Percentiles rank a stretch among this genome's conserved stretches.
Evolutionary conservation across 2,329 filamentous ascomycete species (phyloP).

Genomic region (Colletotrichum higginsianum): DNA sequence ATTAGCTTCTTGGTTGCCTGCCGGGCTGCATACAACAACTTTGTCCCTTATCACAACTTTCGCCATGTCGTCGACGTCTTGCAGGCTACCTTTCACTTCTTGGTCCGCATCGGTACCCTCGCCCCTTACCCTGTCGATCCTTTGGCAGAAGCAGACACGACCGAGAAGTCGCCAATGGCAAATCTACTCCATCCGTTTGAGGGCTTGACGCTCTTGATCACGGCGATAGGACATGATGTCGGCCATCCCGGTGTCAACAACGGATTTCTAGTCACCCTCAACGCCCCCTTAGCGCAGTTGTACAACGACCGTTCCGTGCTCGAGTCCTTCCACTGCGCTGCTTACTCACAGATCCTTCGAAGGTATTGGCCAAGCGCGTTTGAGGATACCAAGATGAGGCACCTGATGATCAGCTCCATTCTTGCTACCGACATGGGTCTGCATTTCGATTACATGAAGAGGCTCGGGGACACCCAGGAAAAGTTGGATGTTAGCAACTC

Average conservation of each 20-base stretch:
- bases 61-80: slow-evolving; percentile 96
- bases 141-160: slow-evolving; percentile 45
- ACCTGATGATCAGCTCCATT: slow-evolving; percentile 97
- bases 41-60: slow-evolving; percentile 98
- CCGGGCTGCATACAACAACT: slow-evolving; percentile 94
- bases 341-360: slow-evolving; percentile 94
- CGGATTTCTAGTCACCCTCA: slow-evolving; percentile 91
- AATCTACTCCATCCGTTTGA: slow-evolving; percentile 87
- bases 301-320: slow-evolving; percentile 98
- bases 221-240: slow-evolving; percentile 98
- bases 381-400: slow-evolving; percentile 83
- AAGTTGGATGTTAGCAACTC: slow-evolving; percentile 78
- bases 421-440: slow-evolving; percentile 97
- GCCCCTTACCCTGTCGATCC: slow-evolving; percentile 71
- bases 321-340: slow-evolving; percentile 97
- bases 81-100: slow-evolving; percentile 92
- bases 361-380: slow-evolving; percentile 92
- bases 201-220: slow-evolving; percentile 88
- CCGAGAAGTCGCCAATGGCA: slow-evolving; percentile 76
- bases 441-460: slow-evolving; percentile 97
- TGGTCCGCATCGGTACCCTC: slow-evolving; percentile 83
- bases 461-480: slow-evolving; percentile 84
- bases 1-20: slow-evolving; percentile 90
- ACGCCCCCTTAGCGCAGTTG: slow-evolving; percentile 91
- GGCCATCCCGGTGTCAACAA: slow-evolving; percentile 99